Evolutionary conservation across 2,329 filamentous ascomycete species (phyloP).

Genomic region (Cyphellophora europaea): DNA sequence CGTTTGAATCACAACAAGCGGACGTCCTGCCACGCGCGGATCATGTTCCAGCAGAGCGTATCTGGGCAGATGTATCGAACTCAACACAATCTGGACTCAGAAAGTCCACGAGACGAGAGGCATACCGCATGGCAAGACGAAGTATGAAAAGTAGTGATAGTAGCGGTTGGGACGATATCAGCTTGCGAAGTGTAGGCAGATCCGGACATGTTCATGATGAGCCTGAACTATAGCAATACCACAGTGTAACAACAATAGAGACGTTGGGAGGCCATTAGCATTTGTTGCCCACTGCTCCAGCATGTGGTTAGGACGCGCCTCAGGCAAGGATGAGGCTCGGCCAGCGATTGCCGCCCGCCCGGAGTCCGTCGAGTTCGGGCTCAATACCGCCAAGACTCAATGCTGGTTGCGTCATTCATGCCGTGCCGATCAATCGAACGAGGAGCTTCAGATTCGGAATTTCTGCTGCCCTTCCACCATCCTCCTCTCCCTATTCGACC

Average conservation of each 20-base stretch:
- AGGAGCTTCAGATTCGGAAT: no score
- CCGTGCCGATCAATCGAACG: no score
- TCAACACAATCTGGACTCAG: conserved; percentile 1
- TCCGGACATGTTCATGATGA: conserved; percentile 11
- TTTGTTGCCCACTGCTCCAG: no score
- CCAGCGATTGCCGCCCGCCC: no score
- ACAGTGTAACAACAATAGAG: no score
- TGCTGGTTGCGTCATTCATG: no score
- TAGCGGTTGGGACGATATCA: conserved; percentile 11
- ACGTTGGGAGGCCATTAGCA: no score
- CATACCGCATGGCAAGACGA: conserved; percentile 12
- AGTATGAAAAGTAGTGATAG: conserved; percentile 11
- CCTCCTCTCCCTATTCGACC: conserved; percentile 1
- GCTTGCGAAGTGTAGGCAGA: conserved; percentile 13
- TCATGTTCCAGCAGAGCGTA: not conserved
- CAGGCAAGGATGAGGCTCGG: no score
- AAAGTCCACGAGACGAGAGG: conserved; percentile 8
- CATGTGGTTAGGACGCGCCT: no score
- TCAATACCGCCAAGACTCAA: no score
- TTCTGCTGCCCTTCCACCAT: not conserved
- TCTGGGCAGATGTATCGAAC: not conserved
- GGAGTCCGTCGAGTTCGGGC: no score
- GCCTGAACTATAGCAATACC: conserved; percentile 11
- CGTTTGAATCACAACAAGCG: not conserved
- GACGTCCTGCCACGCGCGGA: not conserved